Evolutionary conservation across 345 rosid genomes (phyloP).

Genomic region (Populus nigra): DNA sequence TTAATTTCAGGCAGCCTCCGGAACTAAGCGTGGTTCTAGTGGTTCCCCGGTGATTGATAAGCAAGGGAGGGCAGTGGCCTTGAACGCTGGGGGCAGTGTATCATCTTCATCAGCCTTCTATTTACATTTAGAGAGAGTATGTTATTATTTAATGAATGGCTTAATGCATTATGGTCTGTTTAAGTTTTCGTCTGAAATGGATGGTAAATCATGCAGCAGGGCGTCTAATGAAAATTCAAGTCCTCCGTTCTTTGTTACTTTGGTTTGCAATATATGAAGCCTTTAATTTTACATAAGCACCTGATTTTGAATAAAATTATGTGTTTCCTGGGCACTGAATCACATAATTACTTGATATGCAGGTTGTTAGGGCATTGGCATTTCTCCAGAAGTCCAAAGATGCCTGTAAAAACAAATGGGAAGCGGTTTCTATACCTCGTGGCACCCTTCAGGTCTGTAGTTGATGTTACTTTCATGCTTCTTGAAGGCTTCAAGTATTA

Average conservation of each 20-base stretch:
- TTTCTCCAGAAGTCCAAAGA: conserved; percentile 60
- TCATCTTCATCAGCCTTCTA: conserved; percentile 90
- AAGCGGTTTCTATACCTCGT: conserved; percentile 73
- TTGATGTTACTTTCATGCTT: conserved; percentile 1
- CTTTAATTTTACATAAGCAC: too few species aligned
- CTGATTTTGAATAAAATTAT: neutral
- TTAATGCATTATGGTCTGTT: too few species aligned
- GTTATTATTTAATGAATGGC: conserved; percentile 10
- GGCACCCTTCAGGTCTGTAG: conserved; percentile 96
- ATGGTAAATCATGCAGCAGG: too few species aligned
- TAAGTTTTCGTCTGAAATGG: too few species aligned
- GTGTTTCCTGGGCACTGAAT: neutral
- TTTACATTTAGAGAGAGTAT: conserved; percentile 80
- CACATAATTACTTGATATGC: conserved; percentile 14
- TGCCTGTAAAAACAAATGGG: conserved; percentile 52
- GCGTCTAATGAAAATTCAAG: too few species aligned
- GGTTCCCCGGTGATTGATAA: conserved; percentile 97
- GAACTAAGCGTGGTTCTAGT: conserved; percentile 97
- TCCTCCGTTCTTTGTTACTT: too few species aligned
- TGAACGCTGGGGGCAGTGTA: conserved; percentile 93
- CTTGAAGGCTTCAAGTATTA: neutral
- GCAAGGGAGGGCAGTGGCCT: conserved; percentile 93
- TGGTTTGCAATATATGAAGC: too few species aligned
- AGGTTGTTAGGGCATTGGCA: conserved; percentile 86
- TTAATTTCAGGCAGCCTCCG: conserved; percentile 79